These are phyloP conservation scores for Golubevia pallescens DNA, from an alignment of 1,284 basidiomycete genomes.

Conservation along the genomic window DNA sequence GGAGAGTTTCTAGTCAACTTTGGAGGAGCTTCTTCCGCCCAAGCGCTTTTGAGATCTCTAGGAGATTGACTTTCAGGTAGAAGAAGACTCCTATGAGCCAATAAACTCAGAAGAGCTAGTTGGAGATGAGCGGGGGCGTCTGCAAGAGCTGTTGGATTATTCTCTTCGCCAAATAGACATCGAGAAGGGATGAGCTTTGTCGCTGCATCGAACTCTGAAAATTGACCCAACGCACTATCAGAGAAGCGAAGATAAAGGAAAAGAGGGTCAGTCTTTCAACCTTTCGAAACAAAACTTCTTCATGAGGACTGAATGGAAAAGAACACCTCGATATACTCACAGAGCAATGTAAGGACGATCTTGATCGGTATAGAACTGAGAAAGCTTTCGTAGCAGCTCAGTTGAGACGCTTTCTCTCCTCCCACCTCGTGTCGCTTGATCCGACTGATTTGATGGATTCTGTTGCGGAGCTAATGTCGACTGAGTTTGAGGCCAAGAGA, in stretches of 20 bases:
- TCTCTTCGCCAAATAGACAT: constrained; percentile 31
- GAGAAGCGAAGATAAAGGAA: too few relatives aligned
- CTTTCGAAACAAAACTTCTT: too few relatives aligned
- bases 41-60: constrained; percentile 33
- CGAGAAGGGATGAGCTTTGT: constrained; percentile 42
- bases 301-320: too few relatives aligned
- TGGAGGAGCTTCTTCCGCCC: constrained; percentile 26
- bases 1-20: constrained; percentile 1
- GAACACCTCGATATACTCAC: too few relatives aligned
- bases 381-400: constrained; percentile 30
- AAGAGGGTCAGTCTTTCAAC: too few relatives aligned
- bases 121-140: constrained; percentile 33
- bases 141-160: too few relatives aligned
- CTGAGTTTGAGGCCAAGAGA: too few relatives aligned
- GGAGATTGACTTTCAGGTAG: constrained; percentile 33
- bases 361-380: constrained; percentile 29
- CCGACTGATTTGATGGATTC: constrained; percentile 1
- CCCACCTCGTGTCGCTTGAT: too few relatives aligned
- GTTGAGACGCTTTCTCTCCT: too few relatives aligned
- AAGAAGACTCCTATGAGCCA: constrained; percentile 39
- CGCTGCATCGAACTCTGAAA: constrained; percentile 37
- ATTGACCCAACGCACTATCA: constrained; percentile 28
- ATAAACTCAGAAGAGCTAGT: constrained; percentile 36
- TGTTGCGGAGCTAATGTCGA: not conserved
- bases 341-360: constrained; percentile 40